Evolutionary conservation across 352 stramenopile genomes (phyloP).

Genomic region (Globisporangium sylvaticum): DNA sequence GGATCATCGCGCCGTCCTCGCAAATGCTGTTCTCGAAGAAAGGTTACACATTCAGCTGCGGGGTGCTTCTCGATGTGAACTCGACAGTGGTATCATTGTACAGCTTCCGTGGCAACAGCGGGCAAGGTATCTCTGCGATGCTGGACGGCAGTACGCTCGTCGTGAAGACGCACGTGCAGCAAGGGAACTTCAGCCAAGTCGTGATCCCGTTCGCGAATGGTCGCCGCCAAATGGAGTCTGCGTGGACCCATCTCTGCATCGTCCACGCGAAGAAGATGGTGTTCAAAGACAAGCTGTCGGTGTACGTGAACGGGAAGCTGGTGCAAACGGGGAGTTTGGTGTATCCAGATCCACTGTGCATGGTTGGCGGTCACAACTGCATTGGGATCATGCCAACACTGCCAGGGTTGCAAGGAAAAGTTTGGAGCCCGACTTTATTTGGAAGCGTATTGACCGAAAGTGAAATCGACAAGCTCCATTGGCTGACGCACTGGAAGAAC

Average conservation of each 20-base stretch:
- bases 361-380: conserved; percentile 67
- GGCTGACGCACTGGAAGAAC: conserved; percentile 74
- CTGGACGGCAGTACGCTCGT: conserved; percentile 55
- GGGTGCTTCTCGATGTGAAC: conserved; percentile 39
- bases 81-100: conserved; percentile 46
- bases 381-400: conserved; percentile 58
- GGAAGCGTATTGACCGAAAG: conserved; percentile 50
- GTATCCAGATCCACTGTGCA: conserved; percentile 68
- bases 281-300: conserved; percentile 81
- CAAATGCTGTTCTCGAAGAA: conserved; percentile 67
- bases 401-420: conserved; percentile 50
- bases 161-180: conserved; percentile 42
- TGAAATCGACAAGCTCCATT: conserved; percentile 72
- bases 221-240: conserved; percentile 42
- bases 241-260: conserved; percentile 74
- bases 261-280: conserved; percentile 88
- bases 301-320: conserved; percentile 61
- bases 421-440: conserved; percentile 81
- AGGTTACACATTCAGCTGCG: conserved; percentile 72
- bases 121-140: conserved; percentile 62
- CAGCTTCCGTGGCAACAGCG: conserved; percentile 71
- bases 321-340: conserved; percentile 60
- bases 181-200: conserved; percentile 44
- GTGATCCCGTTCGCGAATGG: conserved; percentile 52
- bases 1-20: conserved; percentile 57